Evolutionary conservation across 306 rosid genomes (phyloP).

Genomic region (Lupinus albus): DNA sequence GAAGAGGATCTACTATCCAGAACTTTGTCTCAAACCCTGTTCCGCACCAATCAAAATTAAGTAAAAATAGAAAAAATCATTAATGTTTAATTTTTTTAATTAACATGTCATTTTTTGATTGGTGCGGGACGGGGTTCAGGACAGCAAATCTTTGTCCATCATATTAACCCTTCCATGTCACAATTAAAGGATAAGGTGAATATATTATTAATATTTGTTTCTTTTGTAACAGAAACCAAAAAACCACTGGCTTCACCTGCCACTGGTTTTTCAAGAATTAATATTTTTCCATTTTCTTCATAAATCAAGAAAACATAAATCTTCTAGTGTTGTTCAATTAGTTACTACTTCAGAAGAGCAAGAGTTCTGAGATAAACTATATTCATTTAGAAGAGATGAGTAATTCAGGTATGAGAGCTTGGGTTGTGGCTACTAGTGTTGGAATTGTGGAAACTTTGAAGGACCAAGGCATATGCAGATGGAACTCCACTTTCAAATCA

Average conservation of each 20-base stretch:
- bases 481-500: conserved; percentile 48
- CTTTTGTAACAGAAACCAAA: background rate
- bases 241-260: background rate
- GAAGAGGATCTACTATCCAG: too few species aligned
- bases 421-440: conserved; percentile 48
- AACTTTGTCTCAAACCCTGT: too few species aligned
- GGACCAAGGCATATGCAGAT: conserved; percentile 67
- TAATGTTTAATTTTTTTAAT: too few species aligned
- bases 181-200: background rate
- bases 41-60: too few species aligned
- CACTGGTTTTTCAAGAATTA: background rate
- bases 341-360: conserved; percentile 35
- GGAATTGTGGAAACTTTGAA: conserved; percentile 53
- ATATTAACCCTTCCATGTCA: too few species aligned
- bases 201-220: too few species aligned
- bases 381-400: conserved; percentile 32
- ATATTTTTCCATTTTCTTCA: background rate
- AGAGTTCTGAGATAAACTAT: background rate
- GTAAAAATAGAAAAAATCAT: too few species aligned
- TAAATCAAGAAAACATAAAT: background rate
- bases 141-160: too few species aligned
- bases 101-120: too few species aligned
- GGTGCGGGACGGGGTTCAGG: too few species aligned
- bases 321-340: background rate
- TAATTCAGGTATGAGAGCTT: conserved; percentile 42